These are phyloP conservation scores for Pichia nakasei DNA, from an alignment of 805 yeast genomes.

Conservation along the genomic window DNA sequence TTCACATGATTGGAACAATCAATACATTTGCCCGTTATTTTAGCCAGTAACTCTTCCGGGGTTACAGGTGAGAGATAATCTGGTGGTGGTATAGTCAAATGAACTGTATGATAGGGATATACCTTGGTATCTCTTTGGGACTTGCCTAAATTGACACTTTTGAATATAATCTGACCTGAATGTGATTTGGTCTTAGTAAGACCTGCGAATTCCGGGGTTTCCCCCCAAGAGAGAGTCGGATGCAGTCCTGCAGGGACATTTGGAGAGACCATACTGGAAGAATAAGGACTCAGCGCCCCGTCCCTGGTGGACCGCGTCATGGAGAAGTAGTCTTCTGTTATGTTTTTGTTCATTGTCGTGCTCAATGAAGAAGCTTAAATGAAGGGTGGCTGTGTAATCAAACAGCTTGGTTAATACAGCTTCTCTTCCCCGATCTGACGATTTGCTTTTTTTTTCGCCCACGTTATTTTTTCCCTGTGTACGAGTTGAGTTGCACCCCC, in stretches of 20 bases:
- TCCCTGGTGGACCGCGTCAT: background rate
- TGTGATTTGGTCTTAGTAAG: conserved; percentile 20
- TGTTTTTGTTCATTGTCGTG: conserved; percentile 1
- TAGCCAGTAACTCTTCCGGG: conserved; percentile 11
- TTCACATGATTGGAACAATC: conserved; percentile 1
- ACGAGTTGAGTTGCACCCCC: no score
- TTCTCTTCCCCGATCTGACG: no score
- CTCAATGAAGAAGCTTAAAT: no score
- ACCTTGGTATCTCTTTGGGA: conserved; percentile 3
- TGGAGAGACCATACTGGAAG: background rate
- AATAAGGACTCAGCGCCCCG: conserved; percentile 2
- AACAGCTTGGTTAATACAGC: no score
- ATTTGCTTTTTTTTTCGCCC: no score
- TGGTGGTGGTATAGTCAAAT: conserved; percentile 12
- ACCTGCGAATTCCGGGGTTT: conserved; percentile 9
- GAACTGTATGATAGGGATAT: conserved; percentile 18
- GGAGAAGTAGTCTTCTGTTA: conserved; percentile 6
- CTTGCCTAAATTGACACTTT: conserved; percentile 7
- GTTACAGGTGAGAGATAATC: conserved; percentile 16
- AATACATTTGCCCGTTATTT: conserved; percentile 9
- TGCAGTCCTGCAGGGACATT: background rate
- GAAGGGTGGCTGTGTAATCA: no score
- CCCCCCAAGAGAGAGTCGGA: conserved; percentile 6
- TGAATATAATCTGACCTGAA: conserved; percentile 11
- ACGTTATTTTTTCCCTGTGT: no score